Conservation (phyloP, 176 grass and related monocot genomes). For the Juncus inflexus region DNA sequence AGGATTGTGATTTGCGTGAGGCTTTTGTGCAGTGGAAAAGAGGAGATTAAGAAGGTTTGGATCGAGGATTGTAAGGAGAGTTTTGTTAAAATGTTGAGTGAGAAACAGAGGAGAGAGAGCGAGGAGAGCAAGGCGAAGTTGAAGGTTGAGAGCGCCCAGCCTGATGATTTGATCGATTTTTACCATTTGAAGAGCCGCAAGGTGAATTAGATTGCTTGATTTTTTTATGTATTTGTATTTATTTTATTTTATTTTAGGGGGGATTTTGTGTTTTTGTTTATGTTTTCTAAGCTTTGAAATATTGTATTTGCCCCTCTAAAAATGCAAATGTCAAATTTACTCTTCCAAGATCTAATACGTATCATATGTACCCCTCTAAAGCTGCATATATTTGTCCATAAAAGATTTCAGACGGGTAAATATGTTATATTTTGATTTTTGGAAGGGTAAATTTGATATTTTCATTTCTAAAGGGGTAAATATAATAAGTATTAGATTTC, state of each 20-base stretch:
- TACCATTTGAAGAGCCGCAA: conserved; percentile 37
- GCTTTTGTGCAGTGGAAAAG: conserved; percentile 36
- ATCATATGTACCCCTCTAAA: no score
- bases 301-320: no score
- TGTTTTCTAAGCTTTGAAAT: no score
- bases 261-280: no score
- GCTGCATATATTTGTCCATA: no score
- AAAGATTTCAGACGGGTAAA: no score
- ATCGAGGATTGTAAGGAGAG: conserved; percentile 48
- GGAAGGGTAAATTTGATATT: no score
- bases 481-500: no score
- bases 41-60: conserved; percentile 52
- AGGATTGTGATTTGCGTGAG: conserved; percentile 51
- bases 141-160: conserved; percentile 23
- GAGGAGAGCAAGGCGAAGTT: conserved; percentile 59
- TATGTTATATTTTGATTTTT: no score
- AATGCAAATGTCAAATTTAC: no score
- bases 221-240: background rate
- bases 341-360: no score
- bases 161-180: conserved; percentile 39
- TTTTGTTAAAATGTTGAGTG: conserved; percentile 52
- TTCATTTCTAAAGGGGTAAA: no score
- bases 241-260: background rate
- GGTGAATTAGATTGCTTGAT: conserved; percentile 15
- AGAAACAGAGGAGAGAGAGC: conserved; percentile 64